Base-by-base conservation (phyloP, 78 protist species). In the Tieghemostelium lacteum region DNA sequence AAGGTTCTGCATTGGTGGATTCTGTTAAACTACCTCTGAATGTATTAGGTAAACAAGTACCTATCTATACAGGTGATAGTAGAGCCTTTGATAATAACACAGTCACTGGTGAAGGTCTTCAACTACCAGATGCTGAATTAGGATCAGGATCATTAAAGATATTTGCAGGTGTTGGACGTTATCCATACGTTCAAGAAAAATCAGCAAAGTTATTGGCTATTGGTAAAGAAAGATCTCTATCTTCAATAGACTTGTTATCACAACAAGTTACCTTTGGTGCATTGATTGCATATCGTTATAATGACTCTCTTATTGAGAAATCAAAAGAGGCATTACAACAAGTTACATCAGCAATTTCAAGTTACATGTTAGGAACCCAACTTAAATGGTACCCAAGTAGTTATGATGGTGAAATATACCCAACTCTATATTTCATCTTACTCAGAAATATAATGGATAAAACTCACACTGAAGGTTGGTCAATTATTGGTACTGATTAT, bases 251-350 rank as follows among this genome's bases (percentile, higher is more conserved):
- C 28, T 14, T 58, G 26, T 64, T 83, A 36, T 83, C 91, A 58
- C 76, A 83, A 83, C 91, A 83, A 33, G 91, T 69, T 19, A 69
- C 78, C 8, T 83, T 33, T 69, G 91, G 80, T 45, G 76, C 91
- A 24, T 39, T 83, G n/a, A 36, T 62, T 3, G 29, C 73, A 0
- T 83, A 83, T 60, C 37, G 78, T n/a, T 66, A 40, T 63, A 83
- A 83, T 39, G 28, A 37, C 2, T 45, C 91, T 19, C 64, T 83
- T 3, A 66, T 83, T 26, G 67, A 55, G 2, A 49, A 42, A 60
- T 52, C 91, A 40, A 61, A 83, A 42, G 71, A 52, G n/a, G 64
- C 49, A 39, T 39, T 83, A 22, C 55, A 39, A 20, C 57, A 52
- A 39, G 24, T 83, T 39, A 70, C 28, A 2, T 42, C 39, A 7